Evolutionary conservation across 2,329 filamentous ascomycete genomes (phyloP).

Genomic region (Chaetomium strumarium): DNA sequence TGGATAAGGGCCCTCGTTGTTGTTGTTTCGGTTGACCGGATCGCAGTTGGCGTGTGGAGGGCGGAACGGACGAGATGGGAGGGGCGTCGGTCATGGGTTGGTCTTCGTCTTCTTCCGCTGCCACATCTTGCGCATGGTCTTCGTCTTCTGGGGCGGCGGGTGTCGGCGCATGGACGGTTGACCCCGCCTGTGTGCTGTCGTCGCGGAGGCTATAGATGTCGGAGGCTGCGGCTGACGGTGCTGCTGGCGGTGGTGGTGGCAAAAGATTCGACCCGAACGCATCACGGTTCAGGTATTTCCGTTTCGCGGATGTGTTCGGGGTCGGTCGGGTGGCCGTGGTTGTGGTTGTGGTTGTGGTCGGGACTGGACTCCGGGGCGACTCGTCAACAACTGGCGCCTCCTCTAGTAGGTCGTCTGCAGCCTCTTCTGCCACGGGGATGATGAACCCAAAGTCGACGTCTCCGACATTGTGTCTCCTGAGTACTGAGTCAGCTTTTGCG

Average conservation of each 20-base stretch:
- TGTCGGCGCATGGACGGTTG: neutral
- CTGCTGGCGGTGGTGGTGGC: neutral
- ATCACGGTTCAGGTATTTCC: slow-evolving; percentile 14
- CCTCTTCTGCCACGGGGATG: slow-evolving; percentile 30
- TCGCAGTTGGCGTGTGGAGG: neutral
- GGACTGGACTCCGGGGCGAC: slow-evolving; percentile 8
- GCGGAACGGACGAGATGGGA: slow-evolving; percentile 1
- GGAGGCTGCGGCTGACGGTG: slow-evolving; percentile 10
- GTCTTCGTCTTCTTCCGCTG: neutral
- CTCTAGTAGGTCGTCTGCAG: slow-evolving; percentile 15
- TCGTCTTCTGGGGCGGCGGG: neutral
- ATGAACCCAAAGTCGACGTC: slow-evolving; percentile 55
- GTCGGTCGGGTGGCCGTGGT: slow-evolving; percentile 27
- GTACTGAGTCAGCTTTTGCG: slow-evolving; percentile 9
- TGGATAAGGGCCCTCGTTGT: slow-evolving; percentile 15
- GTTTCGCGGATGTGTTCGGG: slow-evolving; percentile 45
- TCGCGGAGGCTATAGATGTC: slow-evolving; percentile 17
- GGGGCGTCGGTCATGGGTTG: slow-evolving; percentile 18
- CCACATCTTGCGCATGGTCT: neutral
- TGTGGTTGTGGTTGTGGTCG: slow-evolving; percentile 8
- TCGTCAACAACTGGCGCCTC: slow-evolving; percentile 17
- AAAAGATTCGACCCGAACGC: neutral
- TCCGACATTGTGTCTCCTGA: slow-evolving; percentile 50
- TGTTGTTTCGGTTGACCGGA: neutral
- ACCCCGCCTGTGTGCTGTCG: slow-evolving; percentile 17